These are phyloP conservation scores for Scheffersomyces stambukii DNA, from an alignment of 1,139 yeast species.

Conservation along the genomic window DNA sequence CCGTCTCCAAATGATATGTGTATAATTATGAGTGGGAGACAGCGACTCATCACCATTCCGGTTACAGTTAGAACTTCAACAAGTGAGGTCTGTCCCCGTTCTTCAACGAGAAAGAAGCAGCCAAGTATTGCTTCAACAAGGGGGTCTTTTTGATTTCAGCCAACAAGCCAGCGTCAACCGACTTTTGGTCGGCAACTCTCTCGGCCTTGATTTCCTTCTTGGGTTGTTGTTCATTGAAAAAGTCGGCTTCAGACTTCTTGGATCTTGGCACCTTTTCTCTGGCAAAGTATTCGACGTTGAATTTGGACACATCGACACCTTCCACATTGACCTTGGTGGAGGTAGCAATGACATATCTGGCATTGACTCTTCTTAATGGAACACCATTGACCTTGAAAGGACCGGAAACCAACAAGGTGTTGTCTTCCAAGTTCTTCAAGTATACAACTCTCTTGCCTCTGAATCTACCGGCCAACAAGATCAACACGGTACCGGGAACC, in stretches of 20 bases:
- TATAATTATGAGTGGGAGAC: no score
- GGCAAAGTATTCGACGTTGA: slow-evolving; percentile 94
- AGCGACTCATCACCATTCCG: no score
- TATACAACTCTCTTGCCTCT: slow-evolving; percentile 99
- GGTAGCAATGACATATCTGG: slow-evolving; percentile 99
- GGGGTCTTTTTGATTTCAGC: slow-evolving; percentile 97
- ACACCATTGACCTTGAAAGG: slow-evolving; percentile 99
- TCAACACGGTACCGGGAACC: slow-evolving; percentile 98
- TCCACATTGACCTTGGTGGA: slow-evolving; percentile 84
- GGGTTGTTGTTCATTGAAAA: slow-evolving; percentile 84
- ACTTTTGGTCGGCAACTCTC: slow-evolving; percentile 97
- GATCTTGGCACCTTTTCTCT: slow-evolving; percentile 85
- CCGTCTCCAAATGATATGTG: no score
- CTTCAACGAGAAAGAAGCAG: slow-evolving; percentile 95
- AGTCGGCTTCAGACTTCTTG: slow-evolving; percentile 88
- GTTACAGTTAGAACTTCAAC: slow-evolving; percentile 77
- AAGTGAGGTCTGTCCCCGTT: slow-evolving; percentile 99
- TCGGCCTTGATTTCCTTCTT: slow-evolving; percentile 90
- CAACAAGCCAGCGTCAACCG: slow-evolving; percentile 91
- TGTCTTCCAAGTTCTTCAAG: slow-evolving; percentile 97
- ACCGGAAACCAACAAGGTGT: slow-evolving; percentile 96
- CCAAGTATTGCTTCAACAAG: slow-evolving; percentile 95
- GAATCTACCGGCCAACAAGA: slow-evolving; percentile 99
- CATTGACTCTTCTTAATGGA: slow-evolving; percentile 98
- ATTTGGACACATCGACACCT: slow-evolving; percentile 84